Evolutionary conservation across 352 stramenopile genomes (phyloP).

Genomic region (Peronospora farinosa): DNA sequence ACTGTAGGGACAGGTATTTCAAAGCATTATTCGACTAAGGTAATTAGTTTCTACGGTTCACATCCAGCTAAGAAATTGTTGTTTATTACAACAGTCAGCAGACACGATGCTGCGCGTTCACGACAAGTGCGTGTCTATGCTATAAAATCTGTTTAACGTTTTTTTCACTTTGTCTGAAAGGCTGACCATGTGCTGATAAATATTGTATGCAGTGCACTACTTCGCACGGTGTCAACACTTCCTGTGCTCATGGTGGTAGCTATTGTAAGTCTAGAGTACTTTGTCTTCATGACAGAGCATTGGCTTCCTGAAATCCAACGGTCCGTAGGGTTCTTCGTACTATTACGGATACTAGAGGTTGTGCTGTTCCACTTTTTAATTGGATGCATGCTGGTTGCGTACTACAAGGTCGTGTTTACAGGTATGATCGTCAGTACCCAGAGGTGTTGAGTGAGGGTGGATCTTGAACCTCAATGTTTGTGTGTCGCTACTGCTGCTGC

Average conservation of each 20-base stretch:
- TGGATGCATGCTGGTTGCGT: slow-evolving; percentile 44
- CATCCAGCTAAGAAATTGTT: neutral
- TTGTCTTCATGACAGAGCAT: slow-evolving; percentile 49
- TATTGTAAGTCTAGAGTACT: slow-evolving; percentile 68
- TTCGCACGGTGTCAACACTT: slow-evolving; percentile 54
- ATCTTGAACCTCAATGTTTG: neutral
- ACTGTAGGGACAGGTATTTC: too few relatives aligned
- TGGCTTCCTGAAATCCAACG: slow-evolving; percentile 32
- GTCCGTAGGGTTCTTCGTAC: slow-evolving; percentile 15
- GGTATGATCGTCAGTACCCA: slow-evolving; percentile 26
- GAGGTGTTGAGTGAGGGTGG: neutral
- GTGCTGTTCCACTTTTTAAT: slow-evolving; percentile 58
- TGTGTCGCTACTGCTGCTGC: neutral
- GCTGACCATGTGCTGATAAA: neutral
- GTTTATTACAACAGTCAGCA: neutral
- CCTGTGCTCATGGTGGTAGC: slow-evolving; percentile 55
- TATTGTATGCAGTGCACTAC: slow-evolving; percentile 34
- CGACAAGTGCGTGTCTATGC: slow-evolving; percentile 39
- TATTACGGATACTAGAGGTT: slow-evolving; percentile 33
- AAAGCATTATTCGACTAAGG: too few relatives aligned
- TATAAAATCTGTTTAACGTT: neutral
- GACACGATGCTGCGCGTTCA: slow-evolving; percentile 63
- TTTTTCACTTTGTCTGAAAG: neutral
- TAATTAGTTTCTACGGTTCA: too few relatives aligned
- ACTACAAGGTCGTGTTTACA: slow-evolving; percentile 71